Percentiles rank a stretch among this genome's conserved stretches.
Evolutionary conservation across 139 green algal genomes (phyloP).

Genomic region (Volvox reticuliferus): DNA sequence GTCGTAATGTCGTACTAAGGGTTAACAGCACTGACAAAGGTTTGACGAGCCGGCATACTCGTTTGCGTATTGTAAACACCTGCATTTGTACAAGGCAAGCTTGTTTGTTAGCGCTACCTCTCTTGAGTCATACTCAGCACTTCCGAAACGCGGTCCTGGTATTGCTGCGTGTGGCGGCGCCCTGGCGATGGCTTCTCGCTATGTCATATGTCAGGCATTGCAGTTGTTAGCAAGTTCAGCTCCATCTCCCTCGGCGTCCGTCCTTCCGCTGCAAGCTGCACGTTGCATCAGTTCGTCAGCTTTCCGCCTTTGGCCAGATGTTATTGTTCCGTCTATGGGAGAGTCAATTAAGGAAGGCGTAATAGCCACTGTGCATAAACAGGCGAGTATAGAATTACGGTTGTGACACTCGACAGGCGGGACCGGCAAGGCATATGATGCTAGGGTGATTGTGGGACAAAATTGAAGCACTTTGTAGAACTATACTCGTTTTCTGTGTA

Average conservation of each 20-base stretch:
- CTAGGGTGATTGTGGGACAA: too few relatives aligned
- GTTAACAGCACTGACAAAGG: too few relatives aligned
- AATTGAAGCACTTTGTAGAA: too few relatives aligned
- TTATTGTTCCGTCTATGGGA: conserved; percentile 89
- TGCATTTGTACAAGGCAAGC: too few relatives aligned
- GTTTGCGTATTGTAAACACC: too few relatives aligned
- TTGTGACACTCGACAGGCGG: background rate
- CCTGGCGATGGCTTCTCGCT: background rate
- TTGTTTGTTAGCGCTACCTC: too few relatives aligned
- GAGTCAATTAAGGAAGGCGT: conserved; percentile 94
- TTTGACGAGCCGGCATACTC: too few relatives aligned
- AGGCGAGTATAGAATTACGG: conserved; percentile 27
- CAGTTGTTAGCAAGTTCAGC: background rate
- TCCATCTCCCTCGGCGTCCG: background rate
- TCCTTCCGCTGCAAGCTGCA: background rate
- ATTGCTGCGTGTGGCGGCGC: background rate
- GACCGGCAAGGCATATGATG: background rate
- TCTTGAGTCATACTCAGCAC: background rate
- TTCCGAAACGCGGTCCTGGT: conserved; percentile 1
- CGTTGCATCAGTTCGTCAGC: background rate
- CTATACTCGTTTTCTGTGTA: too few relatives aligned
- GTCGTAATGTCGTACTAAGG: conserved; percentile 3
- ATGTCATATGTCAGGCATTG: background rate
- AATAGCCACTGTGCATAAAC: conserved; percentile 81
- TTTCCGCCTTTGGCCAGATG: conserved; percentile 19